Percentiles rank a stretch among this genome's conserved stretches.
These are phyloP conservation scores for Avena insularis DNA, from an alignment of 176 grass and related monocot species.

Conservation along the genomic window DNA sequence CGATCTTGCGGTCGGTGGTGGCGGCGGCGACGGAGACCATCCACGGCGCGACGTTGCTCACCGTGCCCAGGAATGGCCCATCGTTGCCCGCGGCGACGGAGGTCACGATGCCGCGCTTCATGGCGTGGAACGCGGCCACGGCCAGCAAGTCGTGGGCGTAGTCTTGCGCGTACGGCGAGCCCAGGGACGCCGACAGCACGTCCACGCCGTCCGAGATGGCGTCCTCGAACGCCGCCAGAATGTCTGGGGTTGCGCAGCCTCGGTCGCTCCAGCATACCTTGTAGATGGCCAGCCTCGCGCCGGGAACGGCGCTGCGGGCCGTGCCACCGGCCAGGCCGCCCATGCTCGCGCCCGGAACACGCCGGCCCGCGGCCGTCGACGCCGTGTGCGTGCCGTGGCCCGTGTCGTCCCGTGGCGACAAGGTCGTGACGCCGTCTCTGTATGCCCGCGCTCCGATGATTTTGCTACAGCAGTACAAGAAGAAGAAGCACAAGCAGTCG, in stretches of 20 bases:
- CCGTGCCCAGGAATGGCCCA: neutral
- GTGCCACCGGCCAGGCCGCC: conserved; percentile 12
- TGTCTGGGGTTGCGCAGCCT: neutral
- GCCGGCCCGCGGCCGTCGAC: conserved; percentile 25
- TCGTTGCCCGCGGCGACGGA: conserved; percentile 16
- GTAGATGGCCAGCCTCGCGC: conserved; percentile 39
- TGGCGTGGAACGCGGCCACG: conserved; percentile 43
- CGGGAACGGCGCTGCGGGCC: conserved; percentile 34
- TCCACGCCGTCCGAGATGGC: conserved; percentile 53
- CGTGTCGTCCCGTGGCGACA: too few species aligned
- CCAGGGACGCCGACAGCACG: conserved; percentile 40
- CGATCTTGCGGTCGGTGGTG: conserved; percentile 7
- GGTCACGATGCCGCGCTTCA: neutral
- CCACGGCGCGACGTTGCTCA: conserved; percentile 47
- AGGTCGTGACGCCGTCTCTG: neutral
- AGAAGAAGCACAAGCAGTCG: too few species aligned
- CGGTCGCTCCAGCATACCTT: conserved; percentile 5
- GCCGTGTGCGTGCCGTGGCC: neutral
- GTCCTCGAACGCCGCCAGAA: conserved; percentile 44
- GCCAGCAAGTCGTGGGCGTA: conserved; percentile 1
- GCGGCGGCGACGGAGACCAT: neutral
- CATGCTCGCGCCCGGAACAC: conserved; percentile 6
- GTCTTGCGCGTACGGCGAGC: accelerated
- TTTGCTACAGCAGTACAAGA: conserved; percentile 9
- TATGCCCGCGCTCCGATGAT: conserved; percentile 45